phyloP scores from a whole-genome alignment of 169 alveolate genomes.

The Eimeria sp. region DNA sequence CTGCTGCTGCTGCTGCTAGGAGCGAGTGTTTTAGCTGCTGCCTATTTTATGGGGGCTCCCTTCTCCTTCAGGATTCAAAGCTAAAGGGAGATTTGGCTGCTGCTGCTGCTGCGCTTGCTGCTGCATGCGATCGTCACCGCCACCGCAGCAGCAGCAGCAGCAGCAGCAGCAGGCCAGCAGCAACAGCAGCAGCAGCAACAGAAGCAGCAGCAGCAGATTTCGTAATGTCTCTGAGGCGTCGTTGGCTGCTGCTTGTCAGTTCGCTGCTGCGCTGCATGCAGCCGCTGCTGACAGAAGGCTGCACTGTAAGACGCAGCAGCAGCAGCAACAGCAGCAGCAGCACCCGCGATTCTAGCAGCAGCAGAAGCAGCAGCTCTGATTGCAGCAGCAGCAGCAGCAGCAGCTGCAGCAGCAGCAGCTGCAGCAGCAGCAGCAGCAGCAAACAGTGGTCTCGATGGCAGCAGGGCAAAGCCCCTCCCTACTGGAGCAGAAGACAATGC shows the following conservation, averaged over 20 bases:
- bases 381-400: constrained; percentile 24
- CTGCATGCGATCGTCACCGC: background rate
- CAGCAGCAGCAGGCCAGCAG: constrained; percentile 1
- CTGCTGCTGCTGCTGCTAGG: background rate
- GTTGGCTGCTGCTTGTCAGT: background rate
- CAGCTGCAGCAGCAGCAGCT: no score
- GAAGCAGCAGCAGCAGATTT: constrained; percentile 11
- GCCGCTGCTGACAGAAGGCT: constrained; percentile 10
- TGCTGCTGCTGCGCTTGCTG: constrained; percentile 17
- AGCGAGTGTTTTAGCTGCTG: background rate
- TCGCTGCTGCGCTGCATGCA: constrained; percentile 7
- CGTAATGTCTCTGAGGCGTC: background rate
- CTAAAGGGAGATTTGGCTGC: background rate
- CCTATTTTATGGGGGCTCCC: background rate
- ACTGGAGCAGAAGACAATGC: no score
- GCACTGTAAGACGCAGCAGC: constrained; percentile 3
- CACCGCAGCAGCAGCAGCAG: background rate
- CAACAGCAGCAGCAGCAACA: constrained; percentile 22
- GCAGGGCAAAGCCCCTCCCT: background rate
- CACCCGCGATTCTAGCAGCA: background rate
- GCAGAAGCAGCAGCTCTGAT: background rate
- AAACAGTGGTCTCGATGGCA: no score
- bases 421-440: no score
- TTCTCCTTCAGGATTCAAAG: background rate
- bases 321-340: background rate